These are phyloP conservation scores for Cephaloascus fragrans DNA, from an alignment of 805 yeast genomes.

Conservation along the genomic window DNA sequence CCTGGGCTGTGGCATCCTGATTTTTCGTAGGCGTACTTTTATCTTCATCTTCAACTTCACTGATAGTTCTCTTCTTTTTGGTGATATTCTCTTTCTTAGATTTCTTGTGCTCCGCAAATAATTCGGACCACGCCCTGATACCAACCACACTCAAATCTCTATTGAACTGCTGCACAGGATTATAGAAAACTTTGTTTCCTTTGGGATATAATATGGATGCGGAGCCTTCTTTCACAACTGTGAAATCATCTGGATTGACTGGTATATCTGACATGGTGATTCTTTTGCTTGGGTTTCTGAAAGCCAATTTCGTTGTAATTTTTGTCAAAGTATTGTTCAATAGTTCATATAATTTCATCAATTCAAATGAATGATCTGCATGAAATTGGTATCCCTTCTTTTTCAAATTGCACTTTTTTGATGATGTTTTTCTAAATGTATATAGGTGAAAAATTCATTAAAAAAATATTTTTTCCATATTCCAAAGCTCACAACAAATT, in stretches of 20 bases:
- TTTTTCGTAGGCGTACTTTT: slow-evolving; percentile 8
- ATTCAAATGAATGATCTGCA: too few relatives aligned
- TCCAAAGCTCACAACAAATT: too few relatives aligned
- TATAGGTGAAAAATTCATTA: too few relatives aligned
- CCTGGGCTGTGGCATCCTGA: not conserved
- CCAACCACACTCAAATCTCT: slow-evolving; percentile 82
- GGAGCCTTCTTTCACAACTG: slow-evolving; percentile 57
- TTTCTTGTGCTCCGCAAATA: slow-evolving; percentile 32
- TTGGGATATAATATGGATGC: slow-evolving; percentile 80
- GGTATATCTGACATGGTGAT: too few relatives aligned
- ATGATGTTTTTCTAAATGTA: too few relatives aligned
- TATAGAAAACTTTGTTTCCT: slow-evolving; percentile 80
- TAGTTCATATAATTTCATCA: too few relatives aligned
- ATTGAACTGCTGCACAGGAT: slow-evolving; percentile 94
- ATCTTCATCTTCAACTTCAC: slow-evolving; percentile 13
- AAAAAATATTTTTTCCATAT: too few relatives aligned
- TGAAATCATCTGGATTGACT: slow-evolving; percentile 13
- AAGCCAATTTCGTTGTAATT: too few relatives aligned
- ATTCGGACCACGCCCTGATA: slow-evolving; percentile 76
- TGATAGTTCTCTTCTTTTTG: slow-evolving; percentile 13
- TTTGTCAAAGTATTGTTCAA: too few relatives aligned
- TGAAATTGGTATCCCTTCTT: too few relatives aligned
- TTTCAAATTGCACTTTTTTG: too few relatives aligned
- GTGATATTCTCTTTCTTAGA: slow-evolving; percentile 15
- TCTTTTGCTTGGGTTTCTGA: too few relatives aligned